Evolutionary conservation across 768 basidiomycete genomes (phyloP), one percentile per base, ranked within the genome.

Genomic region (Scleroderma citrinum): DNA sequence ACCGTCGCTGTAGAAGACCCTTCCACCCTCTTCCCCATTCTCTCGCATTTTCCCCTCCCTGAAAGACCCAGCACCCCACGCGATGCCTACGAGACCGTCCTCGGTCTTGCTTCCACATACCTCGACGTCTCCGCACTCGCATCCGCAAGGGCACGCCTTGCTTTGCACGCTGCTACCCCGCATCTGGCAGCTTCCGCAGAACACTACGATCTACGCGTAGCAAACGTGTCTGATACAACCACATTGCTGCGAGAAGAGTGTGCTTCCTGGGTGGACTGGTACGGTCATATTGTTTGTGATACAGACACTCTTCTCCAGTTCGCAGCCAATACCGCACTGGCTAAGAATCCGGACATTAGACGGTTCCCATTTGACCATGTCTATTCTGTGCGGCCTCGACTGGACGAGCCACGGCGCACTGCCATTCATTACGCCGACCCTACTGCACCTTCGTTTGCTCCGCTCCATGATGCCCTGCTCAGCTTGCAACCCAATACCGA

Each of bases 261-360:
- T 57, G 81, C 75, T 2, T 83, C 84, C 12, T 92, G 85, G 89
- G 84, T 88, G 11, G 87, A 87, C 48, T 90, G 87, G 89, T 85
- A 90, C 59, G 88, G 90, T 2, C 64, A 77, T 43, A 72, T 80
- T 23, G 75, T 85, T 1, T 92, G 90, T 59, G 81, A 86, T 53
- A 73, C 77, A 14, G 76, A 85, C 54, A 75, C 69, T 4, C 71
- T 89, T 44, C 69, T 71, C 19, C 74, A 70, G 32, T 67, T 89
- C 19, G 78, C n/a, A n/a, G n/a, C 72, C 23, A 74, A 76, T 16
- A 57, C 71, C 16, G 75, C 82, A 53, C 69, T 76, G 13, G 73
- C 79, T 53, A 56, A 7, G 30, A 53, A 43, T 50, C 58, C 46
- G 48, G 37, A 26, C 12, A 17, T 44, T 29, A 56, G 31, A 17